Conservation (phyloP, 2,329 filamentous ascomycete species). For the Hypoxylon sp. region DNA sequence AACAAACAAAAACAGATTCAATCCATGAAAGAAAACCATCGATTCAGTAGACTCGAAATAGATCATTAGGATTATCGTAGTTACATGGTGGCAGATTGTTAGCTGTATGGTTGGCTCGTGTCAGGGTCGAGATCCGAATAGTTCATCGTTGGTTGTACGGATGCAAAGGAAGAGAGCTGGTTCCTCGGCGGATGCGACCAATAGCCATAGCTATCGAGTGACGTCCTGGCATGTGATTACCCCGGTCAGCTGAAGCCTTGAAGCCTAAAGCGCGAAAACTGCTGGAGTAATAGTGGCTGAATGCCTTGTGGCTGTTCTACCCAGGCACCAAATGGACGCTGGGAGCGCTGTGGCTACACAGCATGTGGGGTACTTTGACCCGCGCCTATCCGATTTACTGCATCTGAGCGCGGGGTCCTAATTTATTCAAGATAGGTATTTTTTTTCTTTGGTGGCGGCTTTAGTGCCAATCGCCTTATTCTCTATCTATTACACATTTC, state of each 20-base stretch:
- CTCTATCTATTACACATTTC: constrained; percentile 3
- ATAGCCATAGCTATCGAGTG: constrained; percentile 39
- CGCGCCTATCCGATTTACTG: constrained; percentile 31
- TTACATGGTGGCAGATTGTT: constrained; percentile 42
- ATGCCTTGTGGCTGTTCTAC: not conserved
- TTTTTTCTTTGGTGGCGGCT: constrained; percentile 27
- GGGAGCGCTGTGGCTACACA: not conserved
- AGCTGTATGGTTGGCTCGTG: not conserved
- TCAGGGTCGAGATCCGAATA: not conserved
- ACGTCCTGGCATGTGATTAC: constrained; percentile 49
- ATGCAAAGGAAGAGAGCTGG: constrained; percentile 21
- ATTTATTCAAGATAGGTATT: constrained; percentile 24
- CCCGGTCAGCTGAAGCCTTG: constrained; percentile 5
- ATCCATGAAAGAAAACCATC: constrained; percentile 33
- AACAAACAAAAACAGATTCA: constrained; percentile 21
- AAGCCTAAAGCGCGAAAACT: not conserved
- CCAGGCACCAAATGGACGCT: not conserved
- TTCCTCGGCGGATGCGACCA: constrained; percentile 47
- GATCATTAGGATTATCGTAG: constrained; percentile 27
- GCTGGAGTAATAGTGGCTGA: not conserved
- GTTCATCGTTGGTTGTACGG: constrained; percentile 2
- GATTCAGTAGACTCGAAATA: constrained; percentile 16
- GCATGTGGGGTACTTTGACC: constrained; percentile 27
- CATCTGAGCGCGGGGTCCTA: constrained; percentile 30
- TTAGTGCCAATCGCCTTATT: constrained; percentile 4